Evolutionary conservation across 2,329 filamentous ascomycete genomes (phyloP).

Genomic region (Ophiostoma piceae): DNA sequence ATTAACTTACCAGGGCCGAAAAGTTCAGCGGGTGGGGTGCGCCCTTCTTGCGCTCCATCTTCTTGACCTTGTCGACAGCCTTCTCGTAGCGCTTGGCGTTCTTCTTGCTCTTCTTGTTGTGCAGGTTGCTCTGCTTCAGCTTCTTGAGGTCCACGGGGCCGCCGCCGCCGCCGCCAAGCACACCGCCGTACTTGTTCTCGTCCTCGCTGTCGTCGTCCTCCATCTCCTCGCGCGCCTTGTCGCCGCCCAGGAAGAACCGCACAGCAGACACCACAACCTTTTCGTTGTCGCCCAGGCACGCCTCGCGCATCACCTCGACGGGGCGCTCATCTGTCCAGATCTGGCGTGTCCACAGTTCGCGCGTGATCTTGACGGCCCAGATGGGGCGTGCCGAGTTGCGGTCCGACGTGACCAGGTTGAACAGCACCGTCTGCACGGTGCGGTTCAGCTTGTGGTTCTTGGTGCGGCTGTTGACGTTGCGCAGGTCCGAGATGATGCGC

Average conservation of each 20-base stretch:
- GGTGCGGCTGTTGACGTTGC: conserved; percentile 77
- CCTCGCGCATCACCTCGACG: conserved; percentile 98
- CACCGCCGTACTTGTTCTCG: conserved; percentile 41
- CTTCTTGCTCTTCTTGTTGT: conserved; percentile 97
- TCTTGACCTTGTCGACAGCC: conserved; percentile 76
- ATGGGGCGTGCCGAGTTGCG: conserved; percentile 77
- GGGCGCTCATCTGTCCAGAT: conserved; percentile 89
- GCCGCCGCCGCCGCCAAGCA: conserved; percentile 24
- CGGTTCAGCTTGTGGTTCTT: conserved; percentile 91
- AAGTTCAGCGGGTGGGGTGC: conserved; percentile 89
- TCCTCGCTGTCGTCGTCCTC: conserved; percentile 87
- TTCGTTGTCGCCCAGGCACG: conserved; percentile 79
- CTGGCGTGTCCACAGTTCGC: conserved; percentile 93
- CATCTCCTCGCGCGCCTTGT: conserved; percentile 89
- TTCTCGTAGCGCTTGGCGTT: conserved; percentile 71
- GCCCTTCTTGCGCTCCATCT: conserved; percentile 79
- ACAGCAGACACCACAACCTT: conserved; percentile 86
- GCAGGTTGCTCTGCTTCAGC: conserved; percentile 75
- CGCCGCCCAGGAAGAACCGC: conserved; percentile 90
- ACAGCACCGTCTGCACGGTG: conserved; percentile 87
- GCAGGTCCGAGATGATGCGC: conserved; percentile 87
- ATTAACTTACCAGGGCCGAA: conserved; percentile 59
- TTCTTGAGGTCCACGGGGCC: conserved; percentile 65
- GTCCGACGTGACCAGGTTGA: conserved; percentile 84
- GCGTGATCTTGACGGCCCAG: conserved; percentile 92